Percentiles rank a stretch among this genome's conserved stretches.
Evolutionary conservation across 768 basidiomycete species (phyloP).

Genomic region (Trametes elegans): DNA sequence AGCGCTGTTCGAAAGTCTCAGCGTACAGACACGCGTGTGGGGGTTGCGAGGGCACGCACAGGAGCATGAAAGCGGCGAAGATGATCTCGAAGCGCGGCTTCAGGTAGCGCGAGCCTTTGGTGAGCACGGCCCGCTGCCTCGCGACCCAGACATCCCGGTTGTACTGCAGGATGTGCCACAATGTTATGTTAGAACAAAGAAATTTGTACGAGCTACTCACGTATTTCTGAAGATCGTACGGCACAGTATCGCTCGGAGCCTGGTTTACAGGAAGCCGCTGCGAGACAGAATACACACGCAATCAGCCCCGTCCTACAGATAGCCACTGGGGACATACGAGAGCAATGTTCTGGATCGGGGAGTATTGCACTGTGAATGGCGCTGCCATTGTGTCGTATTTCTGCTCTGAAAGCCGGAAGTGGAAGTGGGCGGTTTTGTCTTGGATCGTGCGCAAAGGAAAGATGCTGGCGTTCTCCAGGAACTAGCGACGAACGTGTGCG

Average conservation of each 20-base stretch:
- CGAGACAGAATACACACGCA: background rate
- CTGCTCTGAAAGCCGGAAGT: conserved; percentile 4
- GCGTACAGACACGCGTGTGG: background rate
- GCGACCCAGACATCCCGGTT: conserved; percentile 42
- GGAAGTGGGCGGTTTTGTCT: background rate
- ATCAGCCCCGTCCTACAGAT: background rate
- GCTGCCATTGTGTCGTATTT: conserved; percentile 13
- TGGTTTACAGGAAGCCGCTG: conserved; percentile 22
- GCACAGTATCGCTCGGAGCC: conserved; percentile 23
- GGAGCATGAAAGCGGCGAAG: conserved; percentile 38
- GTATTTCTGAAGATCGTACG: conserved; percentile 33
- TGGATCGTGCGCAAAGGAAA: background rate
- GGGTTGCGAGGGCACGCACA: conserved; percentile 33
- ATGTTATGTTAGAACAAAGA: background rate
- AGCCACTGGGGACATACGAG: conserved; percentile 4
- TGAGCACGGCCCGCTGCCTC: conserved; percentile 39
- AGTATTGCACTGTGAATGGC: conserved; percentile 8
- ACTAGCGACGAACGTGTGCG: conserved; percentile 14
- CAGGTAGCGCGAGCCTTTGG: conserved; percentile 38
- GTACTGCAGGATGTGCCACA: conserved; percentile 35
- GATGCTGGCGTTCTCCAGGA: conserved; percentile 8
- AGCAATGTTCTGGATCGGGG: conserved; percentile 15
- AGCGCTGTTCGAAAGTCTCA: conserved; percentile 28
- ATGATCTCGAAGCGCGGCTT: conserved; percentile 44
- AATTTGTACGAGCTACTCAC: conserved; percentile 25